Conservation (phyloP, 225 moss, liverwort and hornwort species). For the Asterella californica region DNA sequence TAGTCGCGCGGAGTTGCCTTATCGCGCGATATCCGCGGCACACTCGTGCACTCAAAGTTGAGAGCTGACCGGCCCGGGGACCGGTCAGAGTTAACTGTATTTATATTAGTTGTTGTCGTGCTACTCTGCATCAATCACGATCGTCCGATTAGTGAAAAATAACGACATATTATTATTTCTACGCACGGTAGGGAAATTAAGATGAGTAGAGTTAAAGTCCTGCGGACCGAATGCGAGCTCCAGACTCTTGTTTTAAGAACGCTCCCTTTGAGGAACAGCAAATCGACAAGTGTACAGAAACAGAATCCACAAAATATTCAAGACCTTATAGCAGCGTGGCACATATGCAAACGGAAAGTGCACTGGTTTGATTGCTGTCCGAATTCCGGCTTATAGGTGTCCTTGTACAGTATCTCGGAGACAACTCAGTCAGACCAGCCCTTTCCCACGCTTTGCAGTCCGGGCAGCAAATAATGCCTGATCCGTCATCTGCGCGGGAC, state of each 20-base stretch:
- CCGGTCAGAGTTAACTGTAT: too few relatives aligned
- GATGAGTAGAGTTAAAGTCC: too few relatives aligned
- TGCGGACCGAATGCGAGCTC: not conserved
- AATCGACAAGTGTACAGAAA: not conserved
- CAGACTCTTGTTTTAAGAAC: not conserved
- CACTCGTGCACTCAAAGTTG: too few relatives aligned
- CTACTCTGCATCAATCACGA: too few relatives aligned
- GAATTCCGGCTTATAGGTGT: not conserved
- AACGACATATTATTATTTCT: too few relatives aligned
- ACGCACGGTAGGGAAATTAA: too few relatives aligned
- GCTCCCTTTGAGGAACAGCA: not conserved
- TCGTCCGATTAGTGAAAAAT: too few relatives aligned
- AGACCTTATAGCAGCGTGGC: not conserved
- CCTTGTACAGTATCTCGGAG: slow-evolving; percentile 1
- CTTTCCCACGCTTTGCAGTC: not conserved
- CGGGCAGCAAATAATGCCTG: not conserved
- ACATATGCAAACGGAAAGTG: not conserved
- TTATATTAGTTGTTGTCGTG: too few relatives aligned
- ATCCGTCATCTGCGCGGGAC: not conserved
- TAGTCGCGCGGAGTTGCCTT: too few relatives aligned
- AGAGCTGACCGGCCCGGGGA: too few relatives aligned
- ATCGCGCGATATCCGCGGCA: too few relatives aligned
- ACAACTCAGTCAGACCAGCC: not conserved
- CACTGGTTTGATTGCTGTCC: slow-evolving; percentile 7
- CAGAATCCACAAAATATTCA: not conserved